A percentile compares a stretch with the other conserved stretches of the same genome.
Evolutionary conservation across 2,329 filamentous ascomycete species (phyloP).

Genomic region (Drechslerella dactyloides): DNA sequence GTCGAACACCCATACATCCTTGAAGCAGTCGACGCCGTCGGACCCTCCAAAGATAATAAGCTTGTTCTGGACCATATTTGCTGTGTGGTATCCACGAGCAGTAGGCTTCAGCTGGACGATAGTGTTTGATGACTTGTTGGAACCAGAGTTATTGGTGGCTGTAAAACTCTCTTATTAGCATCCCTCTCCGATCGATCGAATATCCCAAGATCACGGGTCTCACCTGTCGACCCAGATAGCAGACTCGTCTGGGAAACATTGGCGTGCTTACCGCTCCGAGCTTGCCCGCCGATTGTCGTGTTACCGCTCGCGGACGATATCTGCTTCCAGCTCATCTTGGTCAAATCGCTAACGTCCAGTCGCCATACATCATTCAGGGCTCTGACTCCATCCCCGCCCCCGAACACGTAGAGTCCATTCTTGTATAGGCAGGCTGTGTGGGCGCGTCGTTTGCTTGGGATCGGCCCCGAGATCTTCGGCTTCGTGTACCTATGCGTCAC

Average conservation of each 20-base stretch:
- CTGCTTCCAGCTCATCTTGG: slow-evolving; percentile 70
- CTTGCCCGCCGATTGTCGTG: slow-evolving; percentile 36
- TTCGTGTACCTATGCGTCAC: slow-evolving; percentile 72
- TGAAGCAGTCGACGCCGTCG: slow-evolving; percentile 74
- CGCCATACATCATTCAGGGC: slow-evolving; percentile 75
- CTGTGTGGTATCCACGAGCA: slow-evolving; percentile 73
- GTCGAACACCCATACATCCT: slow-evolving; percentile 76
- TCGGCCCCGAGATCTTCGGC: slow-evolving; percentile 66
- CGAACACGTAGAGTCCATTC: slow-evolving; percentile 75
- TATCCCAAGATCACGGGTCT: neutral
- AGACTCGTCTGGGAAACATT: slow-evolving; percentile 44
- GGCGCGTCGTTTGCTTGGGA: slow-evolving; percentile 69
- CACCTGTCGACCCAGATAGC: slow-evolving; percentile 30
- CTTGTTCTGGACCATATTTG: slow-evolving; percentile 75
- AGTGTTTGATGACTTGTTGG: slow-evolving; percentile 40
- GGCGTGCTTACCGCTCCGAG: slow-evolving; percentile 27
- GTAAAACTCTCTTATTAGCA: neutral
- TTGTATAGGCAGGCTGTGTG: slow-evolving; percentile 76
- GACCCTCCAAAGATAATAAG: slow-evolving; percentile 74
- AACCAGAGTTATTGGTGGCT: slow-evolving; percentile 37
- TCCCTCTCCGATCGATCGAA: neutral
- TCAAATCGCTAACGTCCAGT: slow-evolving; percentile 71
- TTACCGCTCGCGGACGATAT: slow-evolving; percentile 59
- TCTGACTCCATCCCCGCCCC: slow-evolving; percentile 72
- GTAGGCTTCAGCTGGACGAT: slow-evolving; percentile 61